Conservation (phyloP, 2,329 filamentous ascomycete species). For the Coniochaeta pulveracea region DNA sequence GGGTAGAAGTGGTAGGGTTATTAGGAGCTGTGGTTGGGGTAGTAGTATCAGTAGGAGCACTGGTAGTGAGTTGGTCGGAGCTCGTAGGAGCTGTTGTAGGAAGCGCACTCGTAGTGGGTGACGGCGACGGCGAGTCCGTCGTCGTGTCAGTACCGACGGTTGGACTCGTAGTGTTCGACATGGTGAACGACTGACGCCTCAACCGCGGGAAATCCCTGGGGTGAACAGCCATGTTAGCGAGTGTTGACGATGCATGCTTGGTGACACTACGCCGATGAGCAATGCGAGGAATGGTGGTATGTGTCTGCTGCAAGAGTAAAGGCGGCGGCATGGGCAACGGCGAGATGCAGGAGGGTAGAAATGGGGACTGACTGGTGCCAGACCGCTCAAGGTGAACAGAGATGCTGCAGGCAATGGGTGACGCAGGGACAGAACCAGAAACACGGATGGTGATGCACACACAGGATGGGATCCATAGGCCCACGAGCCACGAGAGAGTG, state of each 20-base stretch:
- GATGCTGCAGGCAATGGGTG: slow-evolving; percentile 1
- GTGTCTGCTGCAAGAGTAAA: slow-evolving; percentile 7
- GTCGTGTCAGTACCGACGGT: slow-evolving; percentile 8
- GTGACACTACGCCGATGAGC: slow-evolving; percentile 1
- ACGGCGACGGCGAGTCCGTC: slow-evolving; percentile 6
- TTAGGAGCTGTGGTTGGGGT: slow-evolving; percentile 7
- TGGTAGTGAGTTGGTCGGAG: no score
- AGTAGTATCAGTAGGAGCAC: slow-evolving; percentile 8
- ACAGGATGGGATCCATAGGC: slow-evolving; percentile 1
- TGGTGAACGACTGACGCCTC: slow-evolving; percentile 16
- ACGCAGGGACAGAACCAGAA: slow-evolving; percentile 2
- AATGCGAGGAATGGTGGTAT: slow-evolving; percentile 5
- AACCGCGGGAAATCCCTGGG: slow-evolving; percentile 15
- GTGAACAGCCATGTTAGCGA: slow-evolving; percentile 17
- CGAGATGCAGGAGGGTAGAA: slow-evolving; percentile 4
- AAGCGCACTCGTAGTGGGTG: slow-evolving; percentile 6
- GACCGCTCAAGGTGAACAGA: neutral
- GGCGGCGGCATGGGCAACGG: neutral
- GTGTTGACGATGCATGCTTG: neutral
- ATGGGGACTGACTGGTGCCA: slow-evolving; percentile 1
- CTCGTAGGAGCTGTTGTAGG: no score
- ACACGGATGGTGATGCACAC: slow-evolving; percentile 1
- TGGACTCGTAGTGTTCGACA: slow-evolving; percentile 18
- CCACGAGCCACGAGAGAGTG: slow-evolving; percentile 2
- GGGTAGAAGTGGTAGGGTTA: neutral